phyloP scores from a whole-genome alignment of 768 basidiomycete genomes.

The Pisolithus orientalis region DNA sequence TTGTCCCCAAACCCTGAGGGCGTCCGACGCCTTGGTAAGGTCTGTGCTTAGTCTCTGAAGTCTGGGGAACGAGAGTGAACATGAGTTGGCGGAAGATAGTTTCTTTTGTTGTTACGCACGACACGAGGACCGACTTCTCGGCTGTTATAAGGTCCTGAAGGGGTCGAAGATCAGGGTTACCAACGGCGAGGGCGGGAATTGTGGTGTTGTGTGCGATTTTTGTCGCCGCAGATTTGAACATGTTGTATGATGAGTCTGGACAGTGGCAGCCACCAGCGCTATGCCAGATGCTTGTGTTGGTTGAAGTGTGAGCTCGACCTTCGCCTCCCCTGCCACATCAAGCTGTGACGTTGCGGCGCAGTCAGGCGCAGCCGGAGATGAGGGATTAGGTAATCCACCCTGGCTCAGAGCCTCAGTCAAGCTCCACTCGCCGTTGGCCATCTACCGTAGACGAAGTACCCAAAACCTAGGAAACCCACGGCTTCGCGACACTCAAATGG shows the following conservation, averaged over 20 bases:
- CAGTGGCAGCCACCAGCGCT: not conserved
- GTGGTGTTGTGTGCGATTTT: conserved; percentile 89
- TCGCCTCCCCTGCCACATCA: not conserved
- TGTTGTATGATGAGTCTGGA: conserved; percentile 22
- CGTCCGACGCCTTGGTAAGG: conserved; percentile 63
- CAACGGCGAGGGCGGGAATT: conserved; percentile 55
- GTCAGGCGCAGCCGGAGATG: not conserved
- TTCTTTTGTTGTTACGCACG: conserved; percentile 41
- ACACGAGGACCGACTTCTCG: conserved; percentile 74
- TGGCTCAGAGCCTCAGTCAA: no score
- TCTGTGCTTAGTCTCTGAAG: conserved; percentile 63
- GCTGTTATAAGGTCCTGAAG: conserved; percentile 87
- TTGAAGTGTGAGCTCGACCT: conserved; percentile 1
- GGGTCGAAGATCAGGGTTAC: conserved; percentile 70
- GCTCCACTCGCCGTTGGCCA: no score
- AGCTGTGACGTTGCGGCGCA: conserved; percentile 1
- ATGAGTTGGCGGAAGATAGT: not conserved
- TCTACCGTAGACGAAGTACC: no score
- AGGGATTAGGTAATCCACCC: not conserved
- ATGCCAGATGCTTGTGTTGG: conserved; percentile 1
- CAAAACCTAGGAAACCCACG: not conserved
- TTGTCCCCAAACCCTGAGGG: conserved; percentile 63
- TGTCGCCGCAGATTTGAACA: conserved; percentile 75
- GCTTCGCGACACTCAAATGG: not conserved
- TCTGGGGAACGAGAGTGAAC: conserved; percentile 26